A percentile compares a stretch with the other conserved stretches of the same genome.
Conservation (phyloP, 2,329 filamentous ascomycete genomes). For the Fusarium chaquense region DNA sequence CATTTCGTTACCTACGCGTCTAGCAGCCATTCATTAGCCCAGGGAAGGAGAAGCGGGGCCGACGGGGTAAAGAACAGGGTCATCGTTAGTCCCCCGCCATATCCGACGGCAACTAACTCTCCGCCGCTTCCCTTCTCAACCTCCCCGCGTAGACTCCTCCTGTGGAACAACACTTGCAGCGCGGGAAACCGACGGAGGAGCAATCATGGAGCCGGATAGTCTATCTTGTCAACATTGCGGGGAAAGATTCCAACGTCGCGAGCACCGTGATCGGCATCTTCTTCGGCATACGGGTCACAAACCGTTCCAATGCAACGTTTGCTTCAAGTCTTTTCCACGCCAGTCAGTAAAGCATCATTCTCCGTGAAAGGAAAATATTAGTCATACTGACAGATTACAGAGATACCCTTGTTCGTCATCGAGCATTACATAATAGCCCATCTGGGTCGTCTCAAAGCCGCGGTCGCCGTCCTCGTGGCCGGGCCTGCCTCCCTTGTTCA, state of each 20-base stretch:
- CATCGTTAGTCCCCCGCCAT: not conserved
- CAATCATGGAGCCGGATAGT: not conserved
- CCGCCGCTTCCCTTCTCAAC: not conserved
- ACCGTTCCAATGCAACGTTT: not conserved
- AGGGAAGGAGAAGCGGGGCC: not conserved
- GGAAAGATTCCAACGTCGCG: not conserved
- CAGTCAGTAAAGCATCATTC: not conserved
- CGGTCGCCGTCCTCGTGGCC: not conserved
- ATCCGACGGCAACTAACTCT: not conserved
- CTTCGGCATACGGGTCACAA: slow-evolving; percentile 1
- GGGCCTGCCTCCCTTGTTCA: not conserved
- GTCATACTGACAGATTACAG: fast-evolving
- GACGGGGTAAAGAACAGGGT: not conserved
- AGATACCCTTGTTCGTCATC: not conserved
- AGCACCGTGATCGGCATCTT: slow-evolving; percentile 11
- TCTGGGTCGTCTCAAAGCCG: fast-evolving
- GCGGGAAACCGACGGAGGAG: not conserved
- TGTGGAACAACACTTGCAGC: too few relatives aligned
- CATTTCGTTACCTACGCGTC: too few relatives aligned
- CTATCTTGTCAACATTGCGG: not conserved
- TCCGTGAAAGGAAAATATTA: too few relatives aligned
- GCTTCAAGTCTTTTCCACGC: not conserved
- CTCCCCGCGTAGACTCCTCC: fast-evolving
- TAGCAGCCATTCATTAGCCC: too few relatives aligned
- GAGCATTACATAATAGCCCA: not conserved